A percentile compares a stretch with the other conserved stretches of the same genome.
Evolutionary conservation across 129 eudicot species (phyloP).

Genomic region (Centrapalus pauciflorus): DNA sequence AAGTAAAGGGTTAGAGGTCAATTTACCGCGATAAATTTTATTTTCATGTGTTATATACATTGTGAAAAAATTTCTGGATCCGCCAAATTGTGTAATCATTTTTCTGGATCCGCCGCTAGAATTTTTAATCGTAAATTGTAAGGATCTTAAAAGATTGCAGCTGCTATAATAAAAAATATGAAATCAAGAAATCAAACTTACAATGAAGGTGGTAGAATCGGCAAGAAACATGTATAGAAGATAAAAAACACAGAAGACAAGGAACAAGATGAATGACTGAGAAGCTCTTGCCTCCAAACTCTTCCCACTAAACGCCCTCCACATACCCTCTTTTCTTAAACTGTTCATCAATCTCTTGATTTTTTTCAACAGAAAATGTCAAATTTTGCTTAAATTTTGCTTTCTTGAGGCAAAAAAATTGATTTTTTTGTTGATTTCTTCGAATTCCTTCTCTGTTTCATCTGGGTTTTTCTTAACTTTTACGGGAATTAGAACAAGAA

Average conservation of each 20-base stretch:
- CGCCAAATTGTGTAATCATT: too few species aligned
- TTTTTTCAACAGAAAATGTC: neutral
- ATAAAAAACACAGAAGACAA: neutral
- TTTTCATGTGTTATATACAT: too few species aligned
- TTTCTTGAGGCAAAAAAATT: neutral
- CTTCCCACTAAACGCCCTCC: neutral
- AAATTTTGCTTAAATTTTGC: neutral
- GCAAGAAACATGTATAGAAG: neutral
- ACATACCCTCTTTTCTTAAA: neutral
- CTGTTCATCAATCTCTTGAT: neutral
- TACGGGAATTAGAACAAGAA: too few species aligned
- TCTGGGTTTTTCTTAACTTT: neutral
- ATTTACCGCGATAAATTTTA: too few species aligned
- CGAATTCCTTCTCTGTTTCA: neutral
- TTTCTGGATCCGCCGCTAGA: too few species aligned
- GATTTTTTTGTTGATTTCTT: neutral
- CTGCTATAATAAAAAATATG: too few species aligned
- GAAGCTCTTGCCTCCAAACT: slow-evolving; percentile 4
- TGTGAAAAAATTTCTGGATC: too few species aligned
- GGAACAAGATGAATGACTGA: neutral
- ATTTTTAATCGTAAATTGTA: too few species aligned
- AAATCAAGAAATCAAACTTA: neutral
- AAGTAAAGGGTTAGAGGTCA: too few species aligned
- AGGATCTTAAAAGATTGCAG: too few species aligned
- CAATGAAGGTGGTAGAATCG: slow-evolving; percentile 11